These are phyloP conservation scores for Lodderomyces orthopsilosis DNA, from an alignment of 1,139 yeast genomes.

Conservation along the genomic window DNA sequence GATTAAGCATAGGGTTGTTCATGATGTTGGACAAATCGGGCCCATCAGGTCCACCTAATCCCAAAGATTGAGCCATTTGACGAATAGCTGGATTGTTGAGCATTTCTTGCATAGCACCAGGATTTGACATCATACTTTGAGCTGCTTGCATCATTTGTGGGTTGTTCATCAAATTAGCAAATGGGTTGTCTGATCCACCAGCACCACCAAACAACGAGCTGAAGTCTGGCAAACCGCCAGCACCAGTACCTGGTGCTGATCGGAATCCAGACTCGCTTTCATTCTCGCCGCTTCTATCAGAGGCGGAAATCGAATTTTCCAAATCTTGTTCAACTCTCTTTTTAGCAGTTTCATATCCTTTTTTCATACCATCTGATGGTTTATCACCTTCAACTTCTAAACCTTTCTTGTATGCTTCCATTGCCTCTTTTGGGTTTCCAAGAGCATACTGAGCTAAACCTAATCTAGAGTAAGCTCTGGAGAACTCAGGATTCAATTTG, in stretches of 20 bases:
- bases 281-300: slow-evolving; percentile 15
- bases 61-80: slow-evolving; percentile 73
- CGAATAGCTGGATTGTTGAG: slow-evolving; percentile 79
- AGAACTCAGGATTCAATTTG: slow-evolving; percentile 69
- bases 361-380: slow-evolving; percentile 86
- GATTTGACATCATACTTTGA: slow-evolving; percentile 88
- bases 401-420: slow-evolving; percentile 88
- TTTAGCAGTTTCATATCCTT: slow-evolving; percentile 92
- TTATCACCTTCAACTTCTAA: slow-evolving; percentile 81
- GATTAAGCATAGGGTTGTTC: slow-evolving; percentile 74
- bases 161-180: slow-evolving; percentile 70
- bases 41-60: slow-evolving; percentile 55
- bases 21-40: slow-evolving; percentile 65
- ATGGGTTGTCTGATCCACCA: slow-evolving; percentile 52
- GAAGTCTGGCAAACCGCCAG: slow-evolving; percentile 76
- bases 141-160: slow-evolving; percentile 94
- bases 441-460: slow-evolving; percentile 91
- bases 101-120: slow-evolving; percentile 70
- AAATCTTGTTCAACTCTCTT: slow-evolving; percentile 75
- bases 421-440: slow-evolving; percentile 84
- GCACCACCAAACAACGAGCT: slow-evolving; percentile 61
- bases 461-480: slow-evolving; percentile 92
- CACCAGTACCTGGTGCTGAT: slow-evolving; percentile 24
- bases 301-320: slow-evolving; percentile 41
- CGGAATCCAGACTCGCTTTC: slow-evolving; percentile 5